A percentile compares a stretch with the other conserved stretches of the same genome.
Evolutionary conservation across 2,329 filamentous ascomycete species (phyloP).

Genomic region (Neospermospora avenae): DNA sequence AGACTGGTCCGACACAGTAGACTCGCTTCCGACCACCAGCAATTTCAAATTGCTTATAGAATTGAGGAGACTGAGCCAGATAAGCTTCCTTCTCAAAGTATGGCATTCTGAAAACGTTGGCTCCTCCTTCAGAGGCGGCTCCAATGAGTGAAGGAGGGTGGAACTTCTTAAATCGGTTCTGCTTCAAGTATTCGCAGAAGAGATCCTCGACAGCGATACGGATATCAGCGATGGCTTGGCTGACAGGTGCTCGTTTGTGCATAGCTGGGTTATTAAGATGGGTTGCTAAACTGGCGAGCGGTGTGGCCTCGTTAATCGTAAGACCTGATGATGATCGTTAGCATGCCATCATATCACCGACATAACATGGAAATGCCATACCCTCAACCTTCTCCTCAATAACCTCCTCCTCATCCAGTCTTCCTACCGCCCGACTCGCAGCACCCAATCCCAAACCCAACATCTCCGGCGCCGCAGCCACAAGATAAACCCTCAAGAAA

Average conservation of each 20-base stretch:
- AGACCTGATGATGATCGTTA: constrained; percentile 31
- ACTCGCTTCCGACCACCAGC: constrained; percentile 74
- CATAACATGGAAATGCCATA: constrained; percentile 8
- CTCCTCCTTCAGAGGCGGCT: constrained; percentile 87
- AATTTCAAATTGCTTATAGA: constrained; percentile 87
- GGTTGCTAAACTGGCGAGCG: constrained; percentile 54
- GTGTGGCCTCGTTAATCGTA: constrained; percentile 49
- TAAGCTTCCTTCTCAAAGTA: constrained; percentile 86
- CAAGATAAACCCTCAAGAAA: constrained; percentile 77
- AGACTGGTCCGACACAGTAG: constrained; percentile 76
- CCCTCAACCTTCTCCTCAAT: constrained; percentile 43
- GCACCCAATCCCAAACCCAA: constrained; percentile 56
- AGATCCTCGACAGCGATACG: constrained; percentile 46
- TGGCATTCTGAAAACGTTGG: constrained; percentile 83
- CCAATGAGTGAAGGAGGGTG: constrained; percentile 88
- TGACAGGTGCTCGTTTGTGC: constrained; percentile 87
- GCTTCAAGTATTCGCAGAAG: constrained; percentile 76
- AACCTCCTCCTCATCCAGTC: constrained; percentile 57
- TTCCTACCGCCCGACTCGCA: constrained; percentile 53
- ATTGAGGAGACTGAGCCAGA: constrained; percentile 77
- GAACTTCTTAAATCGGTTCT: constrained; percentile 74
- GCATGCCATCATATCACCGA: neutral
- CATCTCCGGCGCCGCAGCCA: constrained; percentile 59
- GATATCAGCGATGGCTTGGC: constrained; percentile 72
- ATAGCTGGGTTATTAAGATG: constrained; percentile 88